These are phyloP conservation scores for Corylus heterophylla DNA, from an alignment of 306 rosid species.

Conservation along the genomic window DNA sequence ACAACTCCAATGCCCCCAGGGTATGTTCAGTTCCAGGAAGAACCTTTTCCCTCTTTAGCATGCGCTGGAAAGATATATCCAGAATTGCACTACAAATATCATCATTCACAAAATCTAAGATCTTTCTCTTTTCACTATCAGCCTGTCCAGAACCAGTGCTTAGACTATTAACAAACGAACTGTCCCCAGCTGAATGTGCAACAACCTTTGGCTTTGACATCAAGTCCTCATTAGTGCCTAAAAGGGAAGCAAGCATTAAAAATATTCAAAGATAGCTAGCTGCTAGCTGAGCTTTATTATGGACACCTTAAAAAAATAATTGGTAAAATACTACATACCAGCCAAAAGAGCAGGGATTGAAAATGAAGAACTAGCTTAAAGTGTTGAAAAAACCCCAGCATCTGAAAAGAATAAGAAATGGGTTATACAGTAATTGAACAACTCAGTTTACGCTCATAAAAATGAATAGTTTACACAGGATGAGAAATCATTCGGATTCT, in stretches of 20 bases:
- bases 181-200: slow-evolving; percentile 53
- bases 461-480: not conserved
- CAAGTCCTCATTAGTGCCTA: slow-evolving; percentile 86
- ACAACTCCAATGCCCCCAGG: slow-evolving; percentile 78
- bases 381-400: slow-evolving; percentile 86
- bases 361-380: slow-evolving; percentile 80
- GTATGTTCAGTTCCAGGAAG: slow-evolving; percentile 50
- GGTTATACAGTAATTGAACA: slow-evolving; percentile 21
- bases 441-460: not conserved
- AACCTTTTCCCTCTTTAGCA: slow-evolving; percentile 86
- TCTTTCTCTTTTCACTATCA: slow-evolving; percentile 55
- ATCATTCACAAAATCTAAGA: slow-evolving; percentile 63
- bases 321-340: slow-evolving; percentile 53
- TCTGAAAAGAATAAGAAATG: slow-evolving; percentile 50
- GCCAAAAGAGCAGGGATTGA: slow-evolving; percentile 86
- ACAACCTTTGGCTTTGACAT: slow-evolving; percentile 69
- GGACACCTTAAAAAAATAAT: slow-evolving; percentile 4
- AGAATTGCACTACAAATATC: slow-evolving; percentile 63
- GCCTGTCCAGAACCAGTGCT: slow-evolving; percentile 48
- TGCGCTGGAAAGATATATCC: slow-evolving; percentile 78
- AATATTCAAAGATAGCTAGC: slow-evolving; percentile 19
- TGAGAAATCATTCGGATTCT: not conserved
- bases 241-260: slow-evolving; percentile 24
- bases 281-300: slow-evolving; percentile 22
- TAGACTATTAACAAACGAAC: slow-evolving; percentile 36